Base-by-base conservation (phyloP, 768 basidiomycete species). In the Tricholoma bakamatsutake region DNA sequence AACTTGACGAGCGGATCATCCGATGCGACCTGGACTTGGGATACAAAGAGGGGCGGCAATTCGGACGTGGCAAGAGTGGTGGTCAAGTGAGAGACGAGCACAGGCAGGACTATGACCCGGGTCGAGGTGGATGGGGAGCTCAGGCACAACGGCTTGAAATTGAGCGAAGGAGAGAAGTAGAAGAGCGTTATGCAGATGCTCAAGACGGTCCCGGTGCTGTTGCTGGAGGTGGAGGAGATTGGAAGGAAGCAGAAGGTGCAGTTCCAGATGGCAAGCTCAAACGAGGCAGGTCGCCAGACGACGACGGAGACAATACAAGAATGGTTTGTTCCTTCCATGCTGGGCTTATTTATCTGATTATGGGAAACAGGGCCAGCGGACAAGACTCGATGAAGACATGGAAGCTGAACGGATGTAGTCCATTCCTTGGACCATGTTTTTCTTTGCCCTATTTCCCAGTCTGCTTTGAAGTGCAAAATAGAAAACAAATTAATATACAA, bases 31-130 rank as follows among this genome's bases (percentile, higher is more conserved):
- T 99, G 66, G 97, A 99, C 75, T 78, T 94, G 27, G 97, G 97
- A 5, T 99, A 98, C 73, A 85, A 85, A 66, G 97, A 99, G 66
- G 96, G 96, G 12, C 78, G 97, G 59, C 97, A 99, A 71, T 99
- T 98, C 59, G 97, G 97, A 30, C 78, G 97, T 58, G 97, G 97
- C 27, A 98, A 95, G 71, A 95, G 92, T 61, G 97, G 97, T 31
- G 97, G 97, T 2, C 95, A 97, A 77, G 90, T 95, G 51, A 81
- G 96, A 62, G 97, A 99, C 66, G 97, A 99, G 67, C 97, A 97
- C 68, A 76, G 97, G 59, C 88, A 95, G 66, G 96, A 98, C 70
- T 99, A 95, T 66, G 94, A 98, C 68, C 87, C 93, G 54, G 97
- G 97, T 33, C 84, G 97, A 50, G 97, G 97, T 50, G 92, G 90